These are phyloP conservation scores for Paxillus involutus DNA, from an alignment of 768 basidiomycete genomes.

Conservation along the genomic window DNA sequence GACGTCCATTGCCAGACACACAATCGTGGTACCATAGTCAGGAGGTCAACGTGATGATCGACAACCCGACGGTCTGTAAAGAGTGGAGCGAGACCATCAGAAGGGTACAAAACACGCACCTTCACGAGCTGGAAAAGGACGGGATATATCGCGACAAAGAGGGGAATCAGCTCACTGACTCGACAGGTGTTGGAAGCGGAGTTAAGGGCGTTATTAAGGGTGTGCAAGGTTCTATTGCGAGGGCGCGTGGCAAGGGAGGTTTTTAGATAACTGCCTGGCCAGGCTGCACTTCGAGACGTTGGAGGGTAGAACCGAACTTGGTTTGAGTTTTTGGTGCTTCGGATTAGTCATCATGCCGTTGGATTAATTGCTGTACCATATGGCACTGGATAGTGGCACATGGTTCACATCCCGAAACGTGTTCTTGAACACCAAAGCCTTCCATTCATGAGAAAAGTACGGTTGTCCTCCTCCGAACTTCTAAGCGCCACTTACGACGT, in stretches of 20 bases:
- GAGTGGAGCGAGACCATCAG: constrained; percentile 57
- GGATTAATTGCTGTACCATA: neutral
- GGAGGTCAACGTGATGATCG: constrained; percentile 67
- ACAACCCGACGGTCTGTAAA: constrained; percentile 48
- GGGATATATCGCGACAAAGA: constrained; percentile 58
- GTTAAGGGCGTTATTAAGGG: constrained; percentile 41
- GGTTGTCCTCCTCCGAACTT: neutral
- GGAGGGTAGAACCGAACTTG: no score
- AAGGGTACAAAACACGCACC: constrained; percentile 55
- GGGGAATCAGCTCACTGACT: constrained; percentile 39
- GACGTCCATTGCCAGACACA: constrained; percentile 37
- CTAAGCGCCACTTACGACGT: neutral
- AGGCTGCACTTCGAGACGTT: no score
- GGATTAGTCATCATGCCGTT: constrained; percentile 14
- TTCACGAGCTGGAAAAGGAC: constrained; percentile 46
- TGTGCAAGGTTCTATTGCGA: constrained; percentile 39
- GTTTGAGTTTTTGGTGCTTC: no score
- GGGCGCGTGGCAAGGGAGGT: constrained; percentile 43
- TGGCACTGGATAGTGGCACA: neutral
- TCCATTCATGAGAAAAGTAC: constrained; percentile 1
- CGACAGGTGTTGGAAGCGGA: constrained; percentile 39
- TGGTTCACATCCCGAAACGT: neutral
- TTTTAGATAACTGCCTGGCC: constrained; percentile 20
- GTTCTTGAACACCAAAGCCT: neutral
- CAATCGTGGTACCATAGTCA: constrained; percentile 75